Evolutionary conservation across 176 grass and related monocot species (phyloP).

Genomic region (Oryza punctata): DNA sequence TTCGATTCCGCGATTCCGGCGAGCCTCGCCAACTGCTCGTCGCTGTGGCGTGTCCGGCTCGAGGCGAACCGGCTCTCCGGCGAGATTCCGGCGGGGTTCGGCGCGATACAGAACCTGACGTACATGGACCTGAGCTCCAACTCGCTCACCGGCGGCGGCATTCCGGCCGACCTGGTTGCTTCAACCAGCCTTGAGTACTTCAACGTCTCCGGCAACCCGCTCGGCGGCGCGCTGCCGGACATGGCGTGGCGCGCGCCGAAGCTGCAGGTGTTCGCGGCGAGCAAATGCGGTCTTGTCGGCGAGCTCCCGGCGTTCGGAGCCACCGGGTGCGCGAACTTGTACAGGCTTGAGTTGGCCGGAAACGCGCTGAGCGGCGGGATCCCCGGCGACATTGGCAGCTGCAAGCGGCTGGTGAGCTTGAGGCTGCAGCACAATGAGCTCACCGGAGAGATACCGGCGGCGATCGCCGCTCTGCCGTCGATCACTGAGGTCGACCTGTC

Average conservation of each 20-base stretch:
- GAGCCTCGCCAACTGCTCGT: slow-evolving; percentile 65
- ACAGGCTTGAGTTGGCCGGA: slow-evolving; percentile 72
- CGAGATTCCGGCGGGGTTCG: slow-evolving; percentile 66
- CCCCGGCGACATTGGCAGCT: slow-evolving; percentile 55
- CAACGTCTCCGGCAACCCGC: slow-evolving; percentile 76
- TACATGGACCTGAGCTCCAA: slow-evolving; percentile 90
- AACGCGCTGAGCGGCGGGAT: slow-evolving; percentile 65
- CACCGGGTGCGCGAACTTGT: slow-evolving; percentile 65
- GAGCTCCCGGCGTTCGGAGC: slow-evolving; percentile 58
- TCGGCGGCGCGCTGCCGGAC: slow-evolving; percentile 53
- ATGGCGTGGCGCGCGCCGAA: slow-evolving; percentile 55
- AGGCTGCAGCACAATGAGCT: slow-evolving; percentile 71
- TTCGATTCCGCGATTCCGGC: slow-evolving; percentile 71
- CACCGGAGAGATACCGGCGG: slow-evolving; percentile 61
- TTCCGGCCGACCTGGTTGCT: slow-evolving; percentile 54
- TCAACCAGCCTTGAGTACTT: slow-evolving; percentile 68
- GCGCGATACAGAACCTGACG: slow-evolving; percentile 67
- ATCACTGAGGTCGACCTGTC: slow-evolving; percentile 90
- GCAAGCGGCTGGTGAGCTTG: slow-evolving; percentile 70
- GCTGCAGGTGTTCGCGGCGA: slow-evolving; percentile 71
- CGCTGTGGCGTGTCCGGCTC: slow-evolving; percentile 76
- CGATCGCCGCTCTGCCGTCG: slow-evolving; percentile 67
- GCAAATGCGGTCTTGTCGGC: slow-evolving; percentile 50
- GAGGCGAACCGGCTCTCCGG: slow-evolving; percentile 66
- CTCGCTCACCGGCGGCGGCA: slow-evolving; percentile 48